Percentiles rank a stretch among this genome's conserved stretches.
These are phyloP conservation scores for Gloeostereum incarnatum DNA, from an alignment of 768 basidiomycete species.

Conservation along the genomic window DNA sequence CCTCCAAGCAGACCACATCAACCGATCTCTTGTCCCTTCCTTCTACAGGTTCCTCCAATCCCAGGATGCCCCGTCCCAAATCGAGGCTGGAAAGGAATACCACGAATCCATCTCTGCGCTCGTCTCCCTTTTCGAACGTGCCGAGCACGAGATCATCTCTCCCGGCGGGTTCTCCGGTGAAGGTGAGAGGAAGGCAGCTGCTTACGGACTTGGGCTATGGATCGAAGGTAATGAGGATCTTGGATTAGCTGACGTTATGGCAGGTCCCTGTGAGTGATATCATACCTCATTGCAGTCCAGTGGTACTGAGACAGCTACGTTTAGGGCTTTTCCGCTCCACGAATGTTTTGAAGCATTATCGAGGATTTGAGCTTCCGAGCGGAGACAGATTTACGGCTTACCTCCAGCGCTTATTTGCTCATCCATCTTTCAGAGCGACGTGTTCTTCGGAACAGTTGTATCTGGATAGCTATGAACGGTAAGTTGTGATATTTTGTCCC, in stretches of 20 bases:
- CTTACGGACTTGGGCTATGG: constrained; percentile 50
- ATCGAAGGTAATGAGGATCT: constrained; percentile 39
- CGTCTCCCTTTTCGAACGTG: constrained; percentile 45
- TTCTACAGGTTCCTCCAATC: constrained; percentile 74
- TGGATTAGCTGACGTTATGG: constrained; percentile 60
- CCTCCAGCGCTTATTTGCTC: constrained; percentile 40
- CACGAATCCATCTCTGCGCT: constrained; percentile 39
- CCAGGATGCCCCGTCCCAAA: constrained; percentile 46
- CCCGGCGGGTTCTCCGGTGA: constrained; percentile 28
- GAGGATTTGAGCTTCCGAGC: constrained; percentile 49
- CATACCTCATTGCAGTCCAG: constrained; percentile 6
- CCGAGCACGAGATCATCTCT: constrained; percentile 33
- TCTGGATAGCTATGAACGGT: constrained; percentile 67
- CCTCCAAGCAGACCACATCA: constrained; percentile 61
- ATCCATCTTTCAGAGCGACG: constrained; percentile 58
- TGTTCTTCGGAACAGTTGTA: constrained; percentile 63
- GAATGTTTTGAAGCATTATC: constrained; percentile 56
- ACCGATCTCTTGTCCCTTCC: constrained; percentile 52
- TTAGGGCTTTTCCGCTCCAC: constrained; percentile 3
- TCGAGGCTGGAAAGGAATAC: constrained; percentile 44
- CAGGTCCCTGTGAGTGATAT: constrained; percentile 49
- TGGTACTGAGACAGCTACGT: background rate
- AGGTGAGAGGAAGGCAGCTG: constrained; percentile 26
- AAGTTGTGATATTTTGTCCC: constrained; percentile 6
- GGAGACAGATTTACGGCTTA: constrained; percentile 42